Base-by-base conservation (phyloP, 331 rosid species). In the Phaseolus coccineus region DNA sequence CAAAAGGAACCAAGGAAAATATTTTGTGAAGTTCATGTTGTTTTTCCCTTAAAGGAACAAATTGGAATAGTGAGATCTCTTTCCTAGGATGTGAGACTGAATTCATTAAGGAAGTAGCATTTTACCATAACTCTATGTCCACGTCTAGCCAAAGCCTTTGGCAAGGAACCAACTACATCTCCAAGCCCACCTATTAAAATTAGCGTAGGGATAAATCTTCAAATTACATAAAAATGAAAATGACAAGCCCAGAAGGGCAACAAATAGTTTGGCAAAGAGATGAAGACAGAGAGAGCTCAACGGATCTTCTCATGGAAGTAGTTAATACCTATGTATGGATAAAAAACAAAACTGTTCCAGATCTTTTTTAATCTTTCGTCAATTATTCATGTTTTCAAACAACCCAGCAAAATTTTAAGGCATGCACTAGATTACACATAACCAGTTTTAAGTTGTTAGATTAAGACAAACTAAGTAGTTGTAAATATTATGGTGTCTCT, bases 121-220 rank as follows among this genome's bases (percentile, higher is more conserved):
- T 37, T 69, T 91, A 93, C 97, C 97, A 93, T 93, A 66, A 93
- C 97, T 77, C 97, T 90, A 19, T 93, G 97, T 74, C 97, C 97
- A 52, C 96, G 96, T 65, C 90, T 90, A 81, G 97, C 96, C 89
- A 93, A 88, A 79, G 97, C 94, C 90, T 89, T 93, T n/a, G 97
- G 97, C 81, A 93, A 84, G 30, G 97, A 85, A 47, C 97, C 97
- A 40, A 89, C 94, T 37, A 93, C 97, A 81, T 93, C 97, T 80
- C 94, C 97, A 74, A 93, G 96, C 73, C 97, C 97, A 85, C 97
- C 97, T 93, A 80, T 66, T 65, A 57, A 57, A 9, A 58, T 58
- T 27, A 85, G 50, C 48, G 77, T 57, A 74, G 30, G 65, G 8
- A 71, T 79, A 84, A 89, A 82, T 71, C 66, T 79, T 59, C 44